Conservation (phyloP, 1,284 basidiomycete species). For the Lentinula novae-zelandiae region DNA sequence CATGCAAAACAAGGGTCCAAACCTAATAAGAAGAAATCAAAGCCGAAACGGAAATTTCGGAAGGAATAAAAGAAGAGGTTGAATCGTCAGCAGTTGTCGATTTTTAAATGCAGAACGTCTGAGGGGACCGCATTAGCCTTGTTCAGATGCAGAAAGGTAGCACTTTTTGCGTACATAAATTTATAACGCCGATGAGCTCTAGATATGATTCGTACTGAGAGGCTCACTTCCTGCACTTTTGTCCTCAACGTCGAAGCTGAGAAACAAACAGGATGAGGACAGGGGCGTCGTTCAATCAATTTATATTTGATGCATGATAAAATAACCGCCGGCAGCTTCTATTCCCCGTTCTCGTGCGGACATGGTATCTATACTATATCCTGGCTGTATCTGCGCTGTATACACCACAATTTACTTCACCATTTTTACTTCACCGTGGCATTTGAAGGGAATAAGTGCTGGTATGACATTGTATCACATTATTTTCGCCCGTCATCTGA, state of each 20-base stretch:
- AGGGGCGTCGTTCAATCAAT: background rate
- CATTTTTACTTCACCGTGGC: too few species aligned
- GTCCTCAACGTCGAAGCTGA: conserved; percentile 1
- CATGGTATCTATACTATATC: background rate
- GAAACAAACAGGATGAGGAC: background rate
- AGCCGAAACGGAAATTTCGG: background rate
- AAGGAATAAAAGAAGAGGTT: background rate
- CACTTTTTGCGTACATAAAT: background rate
- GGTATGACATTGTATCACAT: background rate
- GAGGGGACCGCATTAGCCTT: background rate
- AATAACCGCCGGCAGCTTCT: background rate
- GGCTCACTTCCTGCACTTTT: background rate
- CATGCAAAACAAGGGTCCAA: background rate
- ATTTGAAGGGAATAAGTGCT: too few species aligned
- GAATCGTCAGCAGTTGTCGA: background rate
- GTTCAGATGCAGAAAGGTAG: background rate
- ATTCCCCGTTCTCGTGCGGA: background rate
- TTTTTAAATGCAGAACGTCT: background rate
- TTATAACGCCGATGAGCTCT: background rate
- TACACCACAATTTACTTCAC: background rate
- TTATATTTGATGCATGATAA: background rate
- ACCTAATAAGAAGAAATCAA: background rate
- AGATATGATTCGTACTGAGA: background rate
- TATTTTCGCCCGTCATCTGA: background rate
- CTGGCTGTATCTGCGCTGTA: background rate